phyloP scores from a whole-genome alignment of 2,329 filamentous ascomycete genomes.

The Clathrospora elynae region DNA sequence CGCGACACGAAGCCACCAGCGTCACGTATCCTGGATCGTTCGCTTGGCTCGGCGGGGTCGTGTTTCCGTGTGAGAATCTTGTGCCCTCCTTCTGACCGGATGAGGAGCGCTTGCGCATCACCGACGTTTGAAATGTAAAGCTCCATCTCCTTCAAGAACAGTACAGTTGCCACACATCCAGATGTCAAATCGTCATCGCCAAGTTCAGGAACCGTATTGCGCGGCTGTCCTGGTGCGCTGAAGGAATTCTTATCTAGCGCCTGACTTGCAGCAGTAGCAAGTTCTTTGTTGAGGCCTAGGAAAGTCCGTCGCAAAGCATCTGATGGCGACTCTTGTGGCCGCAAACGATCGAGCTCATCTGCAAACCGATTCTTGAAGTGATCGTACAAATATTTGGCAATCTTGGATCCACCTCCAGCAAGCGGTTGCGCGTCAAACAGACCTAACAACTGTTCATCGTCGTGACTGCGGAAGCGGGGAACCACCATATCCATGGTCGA shows the following conservation, averaged over 20 bases:
- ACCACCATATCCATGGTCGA: conserved; percentile 96
- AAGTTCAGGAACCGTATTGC: conserved; percentile 76
- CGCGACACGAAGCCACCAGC: conserved; percentile 95
- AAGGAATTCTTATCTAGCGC: conserved; percentile 69
- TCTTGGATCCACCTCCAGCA: conserved; percentile 87
- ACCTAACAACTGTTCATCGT: conserved; percentile 89
- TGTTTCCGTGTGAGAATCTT: conserved; percentile 88
- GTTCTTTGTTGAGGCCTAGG: conserved; percentile 87
- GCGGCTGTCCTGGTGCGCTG: conserved; percentile 56
- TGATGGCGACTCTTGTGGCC: conserved; percentile 72
- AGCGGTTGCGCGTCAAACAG: conserved; percentile 94
- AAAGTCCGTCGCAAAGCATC: conserved; percentile 89
- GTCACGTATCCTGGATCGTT: conserved; percentile 87
- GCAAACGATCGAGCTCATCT: conserved; percentile 76
- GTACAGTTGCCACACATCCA: conserved; percentile 87
- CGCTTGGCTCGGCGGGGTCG: conserved; percentile 83
- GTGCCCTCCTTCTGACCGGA: conserved; percentile 84
- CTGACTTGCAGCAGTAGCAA: conserved; percentile 82
- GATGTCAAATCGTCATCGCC: conserved; percentile 88
- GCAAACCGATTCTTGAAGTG: conserved; percentile 88
- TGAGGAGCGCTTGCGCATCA: conserved; percentile 92
- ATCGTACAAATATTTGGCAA: conserved; percentile 95
- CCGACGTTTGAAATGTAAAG: conserved; percentile 95
- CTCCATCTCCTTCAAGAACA: conserved; percentile 87
- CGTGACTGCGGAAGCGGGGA: conserved; percentile 85